Evolutionary conservation across 768 basidiomycete genomes (phyloP).

Genomic region (Tubosaeta brunneosetosa): DNA sequence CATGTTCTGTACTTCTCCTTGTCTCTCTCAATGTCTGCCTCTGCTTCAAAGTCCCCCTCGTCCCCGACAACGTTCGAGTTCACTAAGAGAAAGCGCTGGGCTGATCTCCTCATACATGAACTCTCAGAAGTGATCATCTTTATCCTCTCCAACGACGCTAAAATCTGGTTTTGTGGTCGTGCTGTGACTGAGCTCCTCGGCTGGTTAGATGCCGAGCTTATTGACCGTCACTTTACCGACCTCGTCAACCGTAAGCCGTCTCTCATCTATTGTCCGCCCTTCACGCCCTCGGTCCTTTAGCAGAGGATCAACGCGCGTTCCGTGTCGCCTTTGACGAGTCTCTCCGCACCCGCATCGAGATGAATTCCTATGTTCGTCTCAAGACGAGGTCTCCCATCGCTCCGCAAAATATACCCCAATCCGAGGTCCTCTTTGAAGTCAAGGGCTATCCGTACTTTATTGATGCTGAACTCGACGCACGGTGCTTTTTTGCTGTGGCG

Average conservation of each 20-base stretch:
- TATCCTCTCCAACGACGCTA: slow-evolving; percentile 57
- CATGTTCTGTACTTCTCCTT: not conserved
- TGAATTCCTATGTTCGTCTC: slow-evolving; percentile 59
- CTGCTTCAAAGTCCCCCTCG: slow-evolving; percentile 7
- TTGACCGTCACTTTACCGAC: slow-evolving; percentile 62
- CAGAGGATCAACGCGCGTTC: slow-evolving; percentile 50
- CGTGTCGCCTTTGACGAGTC: slow-evolving; percentile 49
- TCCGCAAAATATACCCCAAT: slow-evolving; percentile 25
- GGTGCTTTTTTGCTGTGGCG: slow-evolving; percentile 71
- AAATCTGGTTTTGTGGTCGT: slow-evolving; percentile 65
- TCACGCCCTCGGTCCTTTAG: slow-evolving; percentile 32
- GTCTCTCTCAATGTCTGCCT: slow-evolving; percentile 14
- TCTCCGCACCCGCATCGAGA: slow-evolving; percentile 43
- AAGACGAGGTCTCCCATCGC: slow-evolving; percentile 40
- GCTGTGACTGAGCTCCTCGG: slow-evolving; percentile 70
- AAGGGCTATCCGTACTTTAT: slow-evolving; percentile 58
- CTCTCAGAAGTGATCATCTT: slow-evolving; percentile 69
- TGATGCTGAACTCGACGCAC: slow-evolving; percentile 35
- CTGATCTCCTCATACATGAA: slow-evolving; percentile 72
- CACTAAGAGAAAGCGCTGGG: slow-evolving; percentile 84
- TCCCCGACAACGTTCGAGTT: slow-evolving; percentile 59
- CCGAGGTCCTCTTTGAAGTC: slow-evolving; percentile 66
- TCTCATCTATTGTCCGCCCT: not conserved
- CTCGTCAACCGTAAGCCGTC: slow-evolving; percentile 55
- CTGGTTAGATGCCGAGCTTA: slow-evolving; percentile 68